A percentile compares a stretch with the other conserved stretches of the same genome.
These are phyloP conservation scores for Rhexocercosporidium sp. DNA, from an alignment of 2,329 filamentous ascomycete species.

Conservation along the genomic window DNA sequence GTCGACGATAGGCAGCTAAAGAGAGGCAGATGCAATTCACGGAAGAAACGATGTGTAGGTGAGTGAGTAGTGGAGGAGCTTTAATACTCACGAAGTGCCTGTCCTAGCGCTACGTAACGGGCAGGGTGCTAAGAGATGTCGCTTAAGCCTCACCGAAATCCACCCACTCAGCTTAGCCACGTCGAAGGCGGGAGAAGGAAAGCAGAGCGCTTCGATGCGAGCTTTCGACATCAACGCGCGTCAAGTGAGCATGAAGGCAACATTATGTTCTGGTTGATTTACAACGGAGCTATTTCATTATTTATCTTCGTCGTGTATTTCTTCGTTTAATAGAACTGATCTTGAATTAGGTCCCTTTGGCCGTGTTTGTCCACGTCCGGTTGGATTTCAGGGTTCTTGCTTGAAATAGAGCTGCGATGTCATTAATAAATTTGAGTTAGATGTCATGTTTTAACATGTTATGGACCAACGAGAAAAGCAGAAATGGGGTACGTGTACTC, in stretches of 20 bases:
- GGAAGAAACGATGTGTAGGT: slow-evolving; percentile 5
- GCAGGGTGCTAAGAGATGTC: slow-evolving; percentile 17
- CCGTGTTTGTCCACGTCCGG: too few relatives aligned
- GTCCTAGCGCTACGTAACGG: slow-evolving; percentile 23
- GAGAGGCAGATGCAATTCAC: slow-evolving; percentile 19
- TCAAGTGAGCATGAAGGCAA: too few relatives aligned
- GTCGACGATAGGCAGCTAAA: slow-evolving; percentile 13
- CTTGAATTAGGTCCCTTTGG: too few relatives aligned
- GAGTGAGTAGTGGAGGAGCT: slow-evolving; percentile 4
- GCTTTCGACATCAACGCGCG: slow-evolving; percentile 6
- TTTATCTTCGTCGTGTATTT: not conserved
- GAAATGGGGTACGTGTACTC: not conserved
- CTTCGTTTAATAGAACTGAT: not conserved
- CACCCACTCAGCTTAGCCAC: slow-evolving; percentile 20
- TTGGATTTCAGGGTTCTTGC: not conserved
- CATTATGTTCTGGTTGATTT: too few relatives aligned
- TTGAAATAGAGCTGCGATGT: not conserved
- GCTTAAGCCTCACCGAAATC: slow-evolving; percentile 22
- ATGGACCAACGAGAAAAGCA: not conserved
- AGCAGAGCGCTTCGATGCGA: slow-evolving; percentile 7
- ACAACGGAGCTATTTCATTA: not conserved
- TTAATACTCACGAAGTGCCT: slow-evolving; percentile 13
- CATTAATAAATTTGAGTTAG: not conserved
- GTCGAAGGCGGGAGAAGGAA: slow-evolving; percentile 13
- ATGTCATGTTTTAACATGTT: not conserved